phyloP scores from a whole-genome alignment of 2,329 filamentous ascomycete species.

The Neonectria punicea region DNA sequence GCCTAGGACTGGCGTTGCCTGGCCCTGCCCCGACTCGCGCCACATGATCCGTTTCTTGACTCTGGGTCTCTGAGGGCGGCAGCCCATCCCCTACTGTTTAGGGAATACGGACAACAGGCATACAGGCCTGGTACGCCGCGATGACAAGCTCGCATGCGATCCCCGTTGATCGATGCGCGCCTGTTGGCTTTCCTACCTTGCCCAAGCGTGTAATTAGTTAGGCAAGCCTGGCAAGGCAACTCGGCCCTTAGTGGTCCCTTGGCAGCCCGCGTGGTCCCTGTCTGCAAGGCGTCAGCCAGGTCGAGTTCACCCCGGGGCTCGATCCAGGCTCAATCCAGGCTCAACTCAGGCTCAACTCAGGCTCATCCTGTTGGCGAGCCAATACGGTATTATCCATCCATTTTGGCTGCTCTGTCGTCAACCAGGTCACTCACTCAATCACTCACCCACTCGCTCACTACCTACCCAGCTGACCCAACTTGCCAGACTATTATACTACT shows the following conservation, averaged over 20 bases:
- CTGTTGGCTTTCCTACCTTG: slow-evolving; percentile 7
- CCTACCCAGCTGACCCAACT: no score
- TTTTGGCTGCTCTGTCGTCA: slow-evolving; percentile 4
- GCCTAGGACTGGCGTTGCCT: slow-evolving; percentile 13
- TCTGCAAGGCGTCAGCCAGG: slow-evolving; percentile 6
- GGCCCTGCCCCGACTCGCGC: slow-evolving; percentile 17
- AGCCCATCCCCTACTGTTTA: not conserved
- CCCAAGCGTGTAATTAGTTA: not conserved
- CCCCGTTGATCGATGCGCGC: slow-evolving; percentile 20
- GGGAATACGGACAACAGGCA: not conserved
- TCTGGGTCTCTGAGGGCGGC: not conserved
- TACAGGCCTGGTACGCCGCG: slow-evolving; percentile 6
- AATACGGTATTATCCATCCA: slow-evolving; percentile 10
- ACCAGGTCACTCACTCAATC: not conserved
- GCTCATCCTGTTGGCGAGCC: slow-evolving; percentile 13
- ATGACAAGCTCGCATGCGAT: slow-evolving; percentile 24
- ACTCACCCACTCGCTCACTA: no score
- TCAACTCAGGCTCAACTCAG: slow-evolving; percentile 1
- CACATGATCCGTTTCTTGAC: slow-evolving; percentile 25
- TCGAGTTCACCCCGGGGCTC: not conserved
- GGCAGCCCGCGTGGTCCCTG: slow-evolving; percentile 15
- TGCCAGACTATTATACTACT: not conserved
- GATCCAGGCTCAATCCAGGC: not conserved
- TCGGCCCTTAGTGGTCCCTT: not conserved
- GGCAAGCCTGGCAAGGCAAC: not conserved